Base-by-base conservation (phyloP, 257 asterid genomes). In the Solanum medicagineum region DNA sequence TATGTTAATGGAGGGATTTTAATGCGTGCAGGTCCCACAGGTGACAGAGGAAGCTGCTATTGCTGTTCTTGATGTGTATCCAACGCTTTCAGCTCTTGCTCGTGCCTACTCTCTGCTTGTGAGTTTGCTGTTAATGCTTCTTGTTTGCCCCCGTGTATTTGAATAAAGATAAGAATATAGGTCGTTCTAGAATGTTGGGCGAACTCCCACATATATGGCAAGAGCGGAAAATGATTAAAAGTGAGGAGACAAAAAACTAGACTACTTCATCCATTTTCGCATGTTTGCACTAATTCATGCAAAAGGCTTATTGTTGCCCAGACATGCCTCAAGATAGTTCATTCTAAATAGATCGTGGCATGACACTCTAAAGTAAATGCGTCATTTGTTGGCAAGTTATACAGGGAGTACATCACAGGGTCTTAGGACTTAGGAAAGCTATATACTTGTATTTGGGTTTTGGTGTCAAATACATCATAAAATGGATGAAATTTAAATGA, bases 41-140 rank as follows among this genome's bases (percentile, higher is more conserved):
- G 99, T 97, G 82, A 97, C 98, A 1, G 99, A 97, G 94, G 97
- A 95, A 74, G 83, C 92, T 80, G 98, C 98, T 88, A 88, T 94
- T 84, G 95, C 94, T 84, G 99, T 97, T 86, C 60, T 95, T 84
- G 97, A 95, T 83, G 86, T 95, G 91, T 95, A 95, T 85, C 99
- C 99, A 51, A 97, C 99, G 1, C 86, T 94, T 90, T 47, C 89
- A 83, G 93, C 99, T 42, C 98, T 97, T 63, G 98, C 98, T 80
- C 88, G 57, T 80, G 97, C 98, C 17, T 97, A 97, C 89, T 91
- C 95, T 84, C 87, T 87, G 82, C 96, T 93, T 55, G 99, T 96
- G 88, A 92, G 98, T 90, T 86, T 65, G 87, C 83, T 90, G 69
- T 56, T 16, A 19, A 44, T 42, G 44, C 59, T 71, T 55, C 32